phyloP scores from a whole-genome alignment of 2,329 filamentous ascomycete genomes.

The Pseudogymnoascus sp. region DNA sequence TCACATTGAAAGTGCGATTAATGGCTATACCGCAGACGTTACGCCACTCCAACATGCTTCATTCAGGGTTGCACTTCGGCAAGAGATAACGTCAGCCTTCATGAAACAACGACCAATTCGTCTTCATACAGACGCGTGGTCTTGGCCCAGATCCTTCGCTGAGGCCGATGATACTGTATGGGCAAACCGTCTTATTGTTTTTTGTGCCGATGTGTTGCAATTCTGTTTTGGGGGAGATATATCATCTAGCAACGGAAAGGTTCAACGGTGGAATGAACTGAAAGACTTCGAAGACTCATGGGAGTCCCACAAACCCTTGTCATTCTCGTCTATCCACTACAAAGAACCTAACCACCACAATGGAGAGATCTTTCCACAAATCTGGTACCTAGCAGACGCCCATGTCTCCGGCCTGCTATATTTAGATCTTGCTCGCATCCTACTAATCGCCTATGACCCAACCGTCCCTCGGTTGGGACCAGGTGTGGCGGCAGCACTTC shows the following conservation, averaged over 20 bases:
- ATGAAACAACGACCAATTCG: constrained; percentile 2
- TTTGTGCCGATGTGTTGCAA: neutral
- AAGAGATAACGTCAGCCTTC: neutral
- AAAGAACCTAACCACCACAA: neutral
- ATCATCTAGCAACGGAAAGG: neutral
- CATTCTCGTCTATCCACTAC: neutral
- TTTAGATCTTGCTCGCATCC: neutral
- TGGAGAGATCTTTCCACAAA: neutral
- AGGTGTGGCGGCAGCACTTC: neutral
- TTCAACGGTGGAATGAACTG: neutral
- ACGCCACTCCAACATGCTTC: constrained; percentile 8
- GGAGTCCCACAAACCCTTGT: neutral
- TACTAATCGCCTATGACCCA: neutral
- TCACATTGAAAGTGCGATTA: neutral
- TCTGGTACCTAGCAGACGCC: neutral
- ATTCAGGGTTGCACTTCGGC: constrained; percentile 2
- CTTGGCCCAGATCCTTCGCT: neutral
- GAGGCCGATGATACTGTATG: neutral
- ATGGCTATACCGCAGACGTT: neutral
- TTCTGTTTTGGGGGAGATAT: neutral
- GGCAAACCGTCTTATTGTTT: neutral
- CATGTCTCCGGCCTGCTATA: neutral
- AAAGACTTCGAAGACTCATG: neutral
- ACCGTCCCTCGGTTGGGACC: neutral
- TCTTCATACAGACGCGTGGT: neutral